These are phyloP conservation scores for Coemansia sp. DNA, from an alignment of 192 early-diverging fungal species.

Conservation along the genomic window DNA sequence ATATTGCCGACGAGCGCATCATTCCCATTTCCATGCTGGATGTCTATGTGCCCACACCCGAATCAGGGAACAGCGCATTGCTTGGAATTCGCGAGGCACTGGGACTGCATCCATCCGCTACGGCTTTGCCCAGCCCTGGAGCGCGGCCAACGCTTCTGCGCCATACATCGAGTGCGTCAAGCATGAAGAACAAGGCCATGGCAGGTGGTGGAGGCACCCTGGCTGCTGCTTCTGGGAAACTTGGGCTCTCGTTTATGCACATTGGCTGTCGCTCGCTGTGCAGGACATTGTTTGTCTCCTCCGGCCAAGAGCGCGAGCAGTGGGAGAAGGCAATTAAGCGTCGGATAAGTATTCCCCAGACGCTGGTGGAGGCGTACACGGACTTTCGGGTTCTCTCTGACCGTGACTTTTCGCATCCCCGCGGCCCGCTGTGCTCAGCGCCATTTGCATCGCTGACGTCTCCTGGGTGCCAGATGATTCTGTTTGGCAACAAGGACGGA, in stretches of 20 bases:
- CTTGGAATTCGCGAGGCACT: conserved; percentile 37
- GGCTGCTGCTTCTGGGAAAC: conserved; percentile 7
- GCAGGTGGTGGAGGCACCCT: background rate
- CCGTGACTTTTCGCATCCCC: conserved; percentile 37
- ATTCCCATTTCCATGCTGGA: conserved; percentile 55
- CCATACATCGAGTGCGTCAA: conserved; percentile 25
- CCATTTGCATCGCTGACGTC: conserved; percentile 35
- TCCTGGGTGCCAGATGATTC: conserved; percentile 45
- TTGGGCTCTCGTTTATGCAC: conserved; percentile 42
- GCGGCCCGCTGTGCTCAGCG: conserved; percentile 47
- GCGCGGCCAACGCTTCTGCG: conserved; percentile 19
- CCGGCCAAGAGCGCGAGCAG: conserved; percentile 27
- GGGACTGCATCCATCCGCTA: conserved; percentile 18
- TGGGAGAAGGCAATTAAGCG: conserved; percentile 31
- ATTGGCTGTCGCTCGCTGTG: conserved; percentile 45
- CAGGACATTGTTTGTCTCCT: conserved; percentile 32
- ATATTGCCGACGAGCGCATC: conserved; percentile 47
- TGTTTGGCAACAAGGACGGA: conserved; percentile 49
- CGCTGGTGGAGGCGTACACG: conserved; percentile 51
- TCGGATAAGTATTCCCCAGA: conserved; percentile 45
- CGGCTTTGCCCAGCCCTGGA: background rate
- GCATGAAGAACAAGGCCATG: conserved; percentile 5
- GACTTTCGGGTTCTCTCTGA: conserved; percentile 46
- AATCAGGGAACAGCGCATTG: conserved; percentile 20
- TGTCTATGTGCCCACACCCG: conserved; percentile 21